Conservation (phyloP, 108 stramenopile genomes). For the Conticribra weissflogii region DNA sequence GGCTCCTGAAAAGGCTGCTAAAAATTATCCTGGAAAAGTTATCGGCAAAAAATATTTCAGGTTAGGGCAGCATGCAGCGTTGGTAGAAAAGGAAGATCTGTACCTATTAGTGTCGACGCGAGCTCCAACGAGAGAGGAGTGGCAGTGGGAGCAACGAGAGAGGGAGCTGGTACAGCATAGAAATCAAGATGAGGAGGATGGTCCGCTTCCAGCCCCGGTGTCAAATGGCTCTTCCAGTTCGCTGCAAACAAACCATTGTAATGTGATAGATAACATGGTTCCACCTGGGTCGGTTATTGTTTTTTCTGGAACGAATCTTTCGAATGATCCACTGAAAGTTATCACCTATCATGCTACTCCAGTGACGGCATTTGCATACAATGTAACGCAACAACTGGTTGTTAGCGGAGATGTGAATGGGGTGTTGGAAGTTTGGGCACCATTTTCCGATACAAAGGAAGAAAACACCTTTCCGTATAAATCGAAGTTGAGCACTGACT, state of each 20-base stretch:
- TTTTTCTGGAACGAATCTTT: constrained; percentile 59
- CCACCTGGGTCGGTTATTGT: constrained; percentile 48
- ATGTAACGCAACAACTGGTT: constrained; percentile 60
- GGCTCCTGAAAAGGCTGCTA: background rate
- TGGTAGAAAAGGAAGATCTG: constrained; percentile 47
- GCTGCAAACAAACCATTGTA: background rate
- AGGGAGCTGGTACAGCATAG: constrained; percentile 19
- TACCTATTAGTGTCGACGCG: constrained; percentile 31
- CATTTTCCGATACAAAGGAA: constrained; percentile 2
- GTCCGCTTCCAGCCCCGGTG: constrained; percentile 17
- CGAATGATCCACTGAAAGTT: constrained; percentile 55
- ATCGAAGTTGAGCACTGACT: constrained; percentile 89
- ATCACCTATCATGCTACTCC: constrained; percentile 80
- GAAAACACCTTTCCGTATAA: constrained; percentile 39
- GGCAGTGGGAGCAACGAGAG: constrained; percentile 11
- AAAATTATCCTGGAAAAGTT: background rate
- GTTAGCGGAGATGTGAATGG: constrained; percentile 88
- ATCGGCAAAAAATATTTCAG: constrained; percentile 1
- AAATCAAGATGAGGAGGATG: constrained; percentile 24
- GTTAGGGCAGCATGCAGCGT: constrained; percentile 55
- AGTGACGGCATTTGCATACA: constrained; percentile 80
- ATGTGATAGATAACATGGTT: constrained; percentile 12
- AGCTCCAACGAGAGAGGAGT: constrained; percentile 39
- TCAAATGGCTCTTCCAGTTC: background rate
- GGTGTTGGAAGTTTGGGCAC: constrained; percentile 93